These are phyloP conservation scores for Pezicula neosporulosa DNA, from an alignment of 2,329 filamentous ascomycete species.

Conservation along the genomic window DNA sequence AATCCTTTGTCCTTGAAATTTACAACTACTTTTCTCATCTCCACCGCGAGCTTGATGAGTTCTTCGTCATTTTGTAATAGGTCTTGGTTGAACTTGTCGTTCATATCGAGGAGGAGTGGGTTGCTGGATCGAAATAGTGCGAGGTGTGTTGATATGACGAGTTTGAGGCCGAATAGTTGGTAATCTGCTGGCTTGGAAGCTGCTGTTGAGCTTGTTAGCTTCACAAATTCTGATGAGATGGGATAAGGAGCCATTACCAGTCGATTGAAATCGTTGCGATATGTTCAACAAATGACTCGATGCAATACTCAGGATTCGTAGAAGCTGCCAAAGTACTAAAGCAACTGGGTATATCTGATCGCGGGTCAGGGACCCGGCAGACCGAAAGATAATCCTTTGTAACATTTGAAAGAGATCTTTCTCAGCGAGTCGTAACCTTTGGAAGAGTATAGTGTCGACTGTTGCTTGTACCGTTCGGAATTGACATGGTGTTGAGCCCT, in stretches of 20 bases:
- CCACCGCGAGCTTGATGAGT: slow-evolving; percentile 13
- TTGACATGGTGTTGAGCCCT: neutral
- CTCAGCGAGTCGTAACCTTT: slow-evolving; percentile 17
- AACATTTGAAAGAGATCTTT: slow-evolving; percentile 18
- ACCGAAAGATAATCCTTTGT: slow-evolving; percentile 21
- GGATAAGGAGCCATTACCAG: slow-evolving; percentile 2
- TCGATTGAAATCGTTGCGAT: slow-evolving; percentile 8
- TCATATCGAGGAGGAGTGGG: slow-evolving; percentile 21
- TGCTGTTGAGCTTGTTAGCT: neutral
- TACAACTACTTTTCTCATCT: slow-evolving; percentile 18
- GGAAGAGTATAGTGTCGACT: slow-evolving; percentile 24
- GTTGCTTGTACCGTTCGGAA: slow-evolving; percentile 18
- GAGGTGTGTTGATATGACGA: slow-evolving; percentile 20
- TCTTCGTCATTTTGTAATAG: slow-evolving; percentile 16
- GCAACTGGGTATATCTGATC: slow-evolving; percentile 22
- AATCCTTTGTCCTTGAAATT: slow-evolving; percentile 18
- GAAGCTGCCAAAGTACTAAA: slow-evolving; percentile 21
- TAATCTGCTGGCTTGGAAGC: slow-evolving; percentile 8
- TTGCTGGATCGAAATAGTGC: slow-evolving; percentile 21
- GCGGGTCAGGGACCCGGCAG: slow-evolving; percentile 16
- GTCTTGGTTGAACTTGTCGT: slow-evolving; percentile 16
- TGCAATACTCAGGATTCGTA: slow-evolving; percentile 16
- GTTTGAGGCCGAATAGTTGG: slow-evolving; percentile 16
- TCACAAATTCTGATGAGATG: neutral
- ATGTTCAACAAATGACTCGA: slow-evolving; percentile 17